Evolutionary conservation across 1,139 yeast species (phyloP), one percentile per base, ranked within the genome.

Genomic region (Pichia sp.): DNA sequence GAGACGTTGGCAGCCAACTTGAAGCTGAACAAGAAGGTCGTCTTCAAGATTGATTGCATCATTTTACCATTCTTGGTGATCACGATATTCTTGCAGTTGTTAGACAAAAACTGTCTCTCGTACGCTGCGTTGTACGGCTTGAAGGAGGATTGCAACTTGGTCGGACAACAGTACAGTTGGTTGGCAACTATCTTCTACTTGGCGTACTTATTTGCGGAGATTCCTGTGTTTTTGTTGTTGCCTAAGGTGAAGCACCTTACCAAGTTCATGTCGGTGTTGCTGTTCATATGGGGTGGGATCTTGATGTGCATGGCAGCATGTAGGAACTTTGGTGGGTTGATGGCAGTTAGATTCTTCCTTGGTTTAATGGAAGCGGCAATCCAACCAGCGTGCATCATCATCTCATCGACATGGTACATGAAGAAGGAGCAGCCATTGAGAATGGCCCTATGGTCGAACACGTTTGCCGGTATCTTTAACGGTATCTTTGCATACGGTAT

Each of bases 171-270:
- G 40, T 63, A 63, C 43, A 60, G 64, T 8, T 81, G 86, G 78
- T 72, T 81, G 50, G 80, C 81, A 2, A 49, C 88, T 1, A 78
- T 82, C 38, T 84, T 84, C 66, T 78, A 79, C 60, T 73, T 78
- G 58, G 83, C 83, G 5, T 78, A 77, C 60, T 61, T 79, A 55
- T 70, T 78, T 45, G 80, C 79, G 58, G 81, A 81, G 50, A 71
- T 77, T 56, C 85, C 87, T 40, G 80, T 44, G 14, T 53, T 53
- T 33, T 16, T 50, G 6, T 79, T 20, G 75, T 78, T 56, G 76
- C 73, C 61, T 63, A 81, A 29, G 67, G 83, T 46, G 83, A 83
- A 64, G 73, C 72, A 58, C 73, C 73, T 51, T 17, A 83, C 81
- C 1, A 82, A 79, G 63, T 59, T 56, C 16, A 53, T 63, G 16